Conservation (phyloP, 768 basidiomycete genomes). For the Amanita rimosa region DNA sequence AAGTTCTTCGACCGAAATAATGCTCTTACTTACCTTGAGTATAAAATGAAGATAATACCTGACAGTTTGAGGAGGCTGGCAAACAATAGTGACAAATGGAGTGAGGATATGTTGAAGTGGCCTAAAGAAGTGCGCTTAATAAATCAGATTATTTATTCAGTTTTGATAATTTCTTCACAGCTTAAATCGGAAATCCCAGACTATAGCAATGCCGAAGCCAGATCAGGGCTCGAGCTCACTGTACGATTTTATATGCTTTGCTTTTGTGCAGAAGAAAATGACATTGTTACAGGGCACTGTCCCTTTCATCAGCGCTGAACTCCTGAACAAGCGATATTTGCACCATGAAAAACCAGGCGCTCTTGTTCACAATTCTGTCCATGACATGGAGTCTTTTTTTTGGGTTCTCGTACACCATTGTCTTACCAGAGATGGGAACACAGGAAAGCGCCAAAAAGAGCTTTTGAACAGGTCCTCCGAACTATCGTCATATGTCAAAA, state of each 20-base stretch:
- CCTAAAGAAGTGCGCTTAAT: not conserved
- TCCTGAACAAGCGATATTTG: not conserved
- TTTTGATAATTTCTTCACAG: not conserved
- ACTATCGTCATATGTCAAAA: not conserved
- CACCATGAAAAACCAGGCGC: not conserved
- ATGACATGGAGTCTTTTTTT: slow-evolving; percentile 14
- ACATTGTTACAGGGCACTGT: not conserved
- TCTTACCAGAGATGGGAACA: slow-evolving; percentile 11
- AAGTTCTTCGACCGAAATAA: too few species aligned
- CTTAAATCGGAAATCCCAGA: not conserved
- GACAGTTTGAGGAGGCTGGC: too few species aligned
- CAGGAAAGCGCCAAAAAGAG: not conserved
- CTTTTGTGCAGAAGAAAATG: not conserved
- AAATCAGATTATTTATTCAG: not conserved
- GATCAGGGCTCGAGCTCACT: too few species aligned
- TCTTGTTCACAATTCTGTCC: slow-evolving; percentile 6
- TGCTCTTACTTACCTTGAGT: too few species aligned
- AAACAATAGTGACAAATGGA: not conserved
- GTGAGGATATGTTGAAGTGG: not conserved
- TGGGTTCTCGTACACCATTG: slow-evolving; percentile 13
- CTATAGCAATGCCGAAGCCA: too few species aligned
- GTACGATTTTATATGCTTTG: not conserved
- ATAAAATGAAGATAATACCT: too few species aligned
- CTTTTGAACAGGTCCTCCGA: not conserved
- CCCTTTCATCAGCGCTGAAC: not conserved